Conservation (phyloP, 352 stramenopile genomes). For the Globisporangium irregulare region DNA sequence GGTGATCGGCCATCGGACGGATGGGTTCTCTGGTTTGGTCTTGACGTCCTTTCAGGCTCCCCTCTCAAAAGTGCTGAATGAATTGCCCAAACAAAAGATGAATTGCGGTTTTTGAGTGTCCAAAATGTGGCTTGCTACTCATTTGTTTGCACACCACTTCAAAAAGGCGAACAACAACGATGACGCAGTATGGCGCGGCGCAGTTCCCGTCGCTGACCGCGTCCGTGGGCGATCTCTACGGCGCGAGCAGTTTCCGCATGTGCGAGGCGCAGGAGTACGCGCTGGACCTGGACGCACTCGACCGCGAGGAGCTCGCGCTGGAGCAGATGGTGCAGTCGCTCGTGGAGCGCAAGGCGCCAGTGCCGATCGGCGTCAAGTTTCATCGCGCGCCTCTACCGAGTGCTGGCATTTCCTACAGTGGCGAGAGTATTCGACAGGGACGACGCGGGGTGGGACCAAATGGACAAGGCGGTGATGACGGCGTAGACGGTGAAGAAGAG, state of each 20-base stretch:
- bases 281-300: slow-evolving; percentile 50
- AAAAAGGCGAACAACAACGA: neutral
- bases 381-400: slow-evolving; percentile 24
- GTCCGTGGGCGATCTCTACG: slow-evolving; percentile 59
- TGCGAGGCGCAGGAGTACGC: slow-evolving; percentile 43
- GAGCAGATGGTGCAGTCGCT: slow-evolving; percentile 47
- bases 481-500: slow-evolving; percentile 15
- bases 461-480: slow-evolving; percentile 7
- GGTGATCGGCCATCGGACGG: neutral
- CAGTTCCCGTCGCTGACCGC: slow-evolving; percentile 38
- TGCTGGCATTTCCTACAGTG: neutral
- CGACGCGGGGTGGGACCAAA: neutral
- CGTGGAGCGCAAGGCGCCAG: slow-evolving; percentile 42
- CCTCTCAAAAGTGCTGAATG: neutral
- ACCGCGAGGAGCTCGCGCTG: slow-evolving; percentile 53
- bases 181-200: slow-evolving; percentile 9
- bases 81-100: neutral
- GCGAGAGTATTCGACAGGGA: neutral
- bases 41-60: slow-evolving; percentile 6
- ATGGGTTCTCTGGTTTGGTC: too few relatives aligned
- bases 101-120: neutral
- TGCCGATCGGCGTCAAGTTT: slow-evolving; percentile 64
- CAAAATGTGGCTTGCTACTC: neutral
- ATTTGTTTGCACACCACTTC: neutral
- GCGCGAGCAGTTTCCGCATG: slow-evolving; percentile 43